Base-by-base conservation (phyloP, 192 early-diverging fungal genomes). In the Coemansia sp. region DNA sequence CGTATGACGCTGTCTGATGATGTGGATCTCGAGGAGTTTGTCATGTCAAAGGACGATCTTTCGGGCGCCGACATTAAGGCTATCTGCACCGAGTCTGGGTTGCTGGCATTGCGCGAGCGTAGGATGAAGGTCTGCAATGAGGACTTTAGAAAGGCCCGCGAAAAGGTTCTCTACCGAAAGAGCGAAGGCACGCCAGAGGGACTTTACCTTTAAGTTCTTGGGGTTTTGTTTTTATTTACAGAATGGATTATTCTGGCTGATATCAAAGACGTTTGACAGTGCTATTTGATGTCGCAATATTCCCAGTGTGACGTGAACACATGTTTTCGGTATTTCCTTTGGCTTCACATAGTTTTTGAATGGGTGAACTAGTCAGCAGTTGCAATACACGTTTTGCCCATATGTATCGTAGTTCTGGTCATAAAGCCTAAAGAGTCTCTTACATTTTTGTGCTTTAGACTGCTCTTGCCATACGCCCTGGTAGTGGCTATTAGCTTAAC, bases 1-100 rank as follows among this genome's bases (percentile, higher is more conserved):
- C 88, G 93, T 49, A 99, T 99, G 97, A 96, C 92, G 47, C 80
- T 99, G 18, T 90, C 95, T 4, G 92, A 91, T 32, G 97, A 99
- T 79, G 97, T 99, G 7, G 96, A 99, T 74, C 72, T 99, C 73
- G 97, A 99, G 65, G 97, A 99, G 72, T 96, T 98, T 87, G 93
- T 99, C 51, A 98, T 96, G 95, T 93, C 95, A 10, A 99, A 99
- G 83, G 98, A 99, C 82, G 98, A 99, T 74, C 85, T 99, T 47
- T 94, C 92, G 58, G 98, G 98, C 56, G 98, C 98, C 21, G 98
- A 99, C 82, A 95, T 99, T 67, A 99, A 99, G 85, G 98, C 98
- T 59, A 93, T 99, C 66, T 99, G 98, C 84, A 98, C 98, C 7
- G 98, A 99, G 76, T 90, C 98, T n/a, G 98, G 98, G 58, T 84